phyloP scores from a whole-genome alignment of 1,284 basidiomycete species.

The Austroboletus sp. region DNA sequence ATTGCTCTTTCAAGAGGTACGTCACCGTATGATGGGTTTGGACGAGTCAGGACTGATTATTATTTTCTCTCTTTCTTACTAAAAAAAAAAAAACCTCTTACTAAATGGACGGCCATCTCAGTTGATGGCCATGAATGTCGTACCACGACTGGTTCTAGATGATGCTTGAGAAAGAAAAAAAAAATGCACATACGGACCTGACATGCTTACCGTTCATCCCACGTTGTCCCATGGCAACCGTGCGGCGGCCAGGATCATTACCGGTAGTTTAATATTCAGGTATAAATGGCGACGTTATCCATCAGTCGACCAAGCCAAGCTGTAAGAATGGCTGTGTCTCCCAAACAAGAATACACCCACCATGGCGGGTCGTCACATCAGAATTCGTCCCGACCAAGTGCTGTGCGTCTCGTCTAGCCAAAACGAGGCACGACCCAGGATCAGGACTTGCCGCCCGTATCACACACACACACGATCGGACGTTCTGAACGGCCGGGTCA shows the following conservation, averaged over 20 bases:
- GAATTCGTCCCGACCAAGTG: conserved; percentile 12
- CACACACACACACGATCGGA: neutral
- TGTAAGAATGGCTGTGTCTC: conserved; percentile 19
- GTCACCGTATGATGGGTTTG: conserved; percentile 19
- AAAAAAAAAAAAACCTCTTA: neutral
- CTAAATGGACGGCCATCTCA: conserved; percentile 28
- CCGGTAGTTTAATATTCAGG: neutral
- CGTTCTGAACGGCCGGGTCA: conserved; percentile 20
- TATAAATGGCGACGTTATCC: conserved; percentile 9
- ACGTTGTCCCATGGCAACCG: conserved; percentile 5
- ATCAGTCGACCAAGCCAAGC: conserved; percentile 9
- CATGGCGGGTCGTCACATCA: no score
- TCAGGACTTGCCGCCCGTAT: neutral
- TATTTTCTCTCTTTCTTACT: neutral
- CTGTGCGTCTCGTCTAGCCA: conserved; percentile 11
- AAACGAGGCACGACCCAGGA: neutral
- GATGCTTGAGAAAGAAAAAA: conserved; percentile 43
- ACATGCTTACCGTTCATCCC: neutral
- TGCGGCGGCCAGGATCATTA: neutral
- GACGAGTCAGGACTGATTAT: neutral
- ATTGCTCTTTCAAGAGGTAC: conserved; percentile 91
- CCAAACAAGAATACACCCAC: neutral
- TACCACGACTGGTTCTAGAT: conserved; percentile 78
- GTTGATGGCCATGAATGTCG: conserved; percentile 93
- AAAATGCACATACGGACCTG: neutral